Base-by-base conservation (phyloP, 352 stramenopile species). In the Globisporangium megalacanthum region DNA sequence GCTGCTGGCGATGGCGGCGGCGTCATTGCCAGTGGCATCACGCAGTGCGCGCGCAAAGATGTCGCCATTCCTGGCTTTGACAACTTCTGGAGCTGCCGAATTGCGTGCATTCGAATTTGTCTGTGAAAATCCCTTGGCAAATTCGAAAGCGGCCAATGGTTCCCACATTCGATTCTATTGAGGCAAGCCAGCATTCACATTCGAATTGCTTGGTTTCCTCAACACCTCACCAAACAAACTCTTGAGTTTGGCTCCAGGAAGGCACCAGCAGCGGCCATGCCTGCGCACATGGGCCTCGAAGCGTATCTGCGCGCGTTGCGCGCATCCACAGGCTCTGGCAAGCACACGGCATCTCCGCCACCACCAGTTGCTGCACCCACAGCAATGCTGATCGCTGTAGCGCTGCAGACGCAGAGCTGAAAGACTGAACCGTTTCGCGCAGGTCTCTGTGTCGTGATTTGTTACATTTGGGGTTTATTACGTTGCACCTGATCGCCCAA, bases 301-400 rank as follows among this genome's bases (percentile, higher is more conserved):
- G 79, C 77, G 53, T 71, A 77, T 52, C 59, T 89, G 56, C 75
- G 69, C 36, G 77, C 77, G 14, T 48, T 89, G 42, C 77, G 79
- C 10, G 65, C 72, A 17, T 55, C 67, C 20, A 75, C 73, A 52
- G 62, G 64, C 20, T 46, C 13, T 11, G n/a, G 6, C 1, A 44
- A 10, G 5, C n/a, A n/a, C 8, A 31, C 15, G 15, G 31, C 36
- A 42, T 15, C 7, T 8, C 57, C 60, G 37, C 17, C 61, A 17
- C 47, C 58, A 5, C 47, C 61, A 48, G 13, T 47, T 15, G 35
- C 45, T 39, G 20, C 19, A 58, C 50, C 3, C 41, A 48, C 17
- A 47, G 39, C 22, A 36, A 14, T 8, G 17, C 19, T 25, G 54
- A 41, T 46, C 45, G 47, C 48, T 20, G 33, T 19, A 33, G 25